Evolutionary conservation across 257 asterid genomes (phyloP).

Genomic region (Echium plantagineum): DNA sequence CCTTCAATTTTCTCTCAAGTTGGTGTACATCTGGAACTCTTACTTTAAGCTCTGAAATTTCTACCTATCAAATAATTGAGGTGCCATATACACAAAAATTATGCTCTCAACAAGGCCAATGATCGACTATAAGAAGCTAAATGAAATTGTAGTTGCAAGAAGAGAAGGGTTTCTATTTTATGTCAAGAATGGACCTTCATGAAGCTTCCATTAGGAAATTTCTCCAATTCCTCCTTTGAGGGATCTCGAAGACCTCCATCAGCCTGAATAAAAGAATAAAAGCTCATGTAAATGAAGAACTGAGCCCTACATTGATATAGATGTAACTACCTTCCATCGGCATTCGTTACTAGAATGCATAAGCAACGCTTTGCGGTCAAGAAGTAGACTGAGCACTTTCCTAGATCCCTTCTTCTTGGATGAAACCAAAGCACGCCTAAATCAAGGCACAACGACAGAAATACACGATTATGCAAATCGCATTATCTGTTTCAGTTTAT

Average conservation of each 20-base stretch:
- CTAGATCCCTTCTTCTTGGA: constrained; percentile 47
- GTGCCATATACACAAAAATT: neutral
- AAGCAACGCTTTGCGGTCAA: constrained; percentile 59
- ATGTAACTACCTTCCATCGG: constrained; percentile 50
- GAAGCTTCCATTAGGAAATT: constrained; percentile 53
- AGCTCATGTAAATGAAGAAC: neutral
- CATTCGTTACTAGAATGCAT: constrained; percentile 29
- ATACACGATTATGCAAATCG: neutral
- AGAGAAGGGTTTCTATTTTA: neutral
- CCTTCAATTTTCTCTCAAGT: constrained; percentile 43
- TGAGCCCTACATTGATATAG: constrained; percentile 1
- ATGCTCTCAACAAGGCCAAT: too few relatives aligned
- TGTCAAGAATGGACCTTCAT: constrained; percentile 30
- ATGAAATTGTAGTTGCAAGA: neutral
- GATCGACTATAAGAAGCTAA: neutral
- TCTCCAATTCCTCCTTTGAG: constrained; percentile 19
- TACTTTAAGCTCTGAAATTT: constrained; percentile 35
- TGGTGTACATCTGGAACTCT: constrained; percentile 11
- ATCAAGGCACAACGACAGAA: constrained; percentile 7
- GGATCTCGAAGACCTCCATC: constrained; percentile 61
- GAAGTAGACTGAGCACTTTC: constrained; percentile 40
- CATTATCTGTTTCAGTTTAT: neutral
- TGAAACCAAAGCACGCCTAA: constrained; percentile 46
- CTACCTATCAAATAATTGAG: constrained; percentile 33
- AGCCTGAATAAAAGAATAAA: constrained; percentile 24